Base-by-base conservation (phyloP, 1,284 basidiomycete species). In the Moesziomyces sp. region DNA sequence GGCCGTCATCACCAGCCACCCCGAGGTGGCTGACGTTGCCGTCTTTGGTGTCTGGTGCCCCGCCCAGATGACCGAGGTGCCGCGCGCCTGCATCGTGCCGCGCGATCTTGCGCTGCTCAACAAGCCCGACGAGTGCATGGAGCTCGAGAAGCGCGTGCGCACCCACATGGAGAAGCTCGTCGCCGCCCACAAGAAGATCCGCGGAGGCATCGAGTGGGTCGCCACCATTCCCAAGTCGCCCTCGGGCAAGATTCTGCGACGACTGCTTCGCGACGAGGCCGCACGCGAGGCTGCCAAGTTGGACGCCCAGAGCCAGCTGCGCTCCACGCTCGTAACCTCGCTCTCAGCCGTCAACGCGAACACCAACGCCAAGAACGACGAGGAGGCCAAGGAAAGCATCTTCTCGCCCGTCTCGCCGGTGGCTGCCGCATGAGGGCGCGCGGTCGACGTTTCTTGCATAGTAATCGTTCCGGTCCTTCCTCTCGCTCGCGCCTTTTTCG, bases 161-260 rank as follows among this genome's bases (percentile, higher is more conserved):
- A 13, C 35, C 16, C 63, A 72, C 46, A 66, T 72, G 59, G 69
- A 72, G 34, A 67, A 56, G 58, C 49, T 67, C 1, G 80, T 85
- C 16, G 82, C 84, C 3, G 76, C 78, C 13, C 84, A 84, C 74
- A 85, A 84, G 74, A 80, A 81, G 60, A 75, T 85, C 8, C 58
- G 83, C 10, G 85, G 85, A 19, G 83, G 83, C 19, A 75, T 82
- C 35, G 68, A 62, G 30, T 74, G 81, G 45, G 67, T 75, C 9
- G 57, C 72, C n/a, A 69, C 58, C 48, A 62, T 84, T n/a, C 81
- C 82, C 42, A 82, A 78, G 74, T 71, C 55, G 24, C 66, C 80
- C 11, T 72, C 69, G 19, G 81, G 81, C 28, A 83, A 83, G 73
- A 83, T 83, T 28, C 58, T 83, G 42, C 65, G 81, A 52, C 68